Conservation (phyloP, 2,329 filamentous ascomycete species). For the Ramularia endophylla region DNA sequence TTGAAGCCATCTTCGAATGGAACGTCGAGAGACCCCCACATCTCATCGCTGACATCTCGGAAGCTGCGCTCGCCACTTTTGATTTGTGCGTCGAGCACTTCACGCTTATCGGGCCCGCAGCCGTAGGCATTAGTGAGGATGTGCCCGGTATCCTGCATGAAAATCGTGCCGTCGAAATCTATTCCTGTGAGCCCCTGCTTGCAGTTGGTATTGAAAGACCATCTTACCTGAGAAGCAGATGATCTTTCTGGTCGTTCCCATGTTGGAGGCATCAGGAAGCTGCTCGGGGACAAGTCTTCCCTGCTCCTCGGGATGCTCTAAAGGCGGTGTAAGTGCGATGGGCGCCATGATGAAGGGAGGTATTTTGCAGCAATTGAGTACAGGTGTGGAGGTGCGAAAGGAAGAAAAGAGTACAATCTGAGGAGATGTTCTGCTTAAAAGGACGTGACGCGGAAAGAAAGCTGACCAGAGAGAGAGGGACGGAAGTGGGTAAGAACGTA, state of each 20-base stretch:
- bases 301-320: constrained; percentile 23
- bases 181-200: too few species aligned
- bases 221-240: constrained; percentile 52
- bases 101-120: constrained; percentile 52
- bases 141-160: constrained; percentile 59
- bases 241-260: constrained; percentile 49
- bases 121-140: constrained; percentile 62
- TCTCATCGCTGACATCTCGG: constrained; percentile 64
- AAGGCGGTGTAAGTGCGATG: constrained; percentile 26
- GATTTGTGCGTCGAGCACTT: constrained; percentile 58
- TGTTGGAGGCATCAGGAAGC: constrained; percentile 14
- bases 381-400: background rate
- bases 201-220: too few species aligned
- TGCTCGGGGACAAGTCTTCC: constrained; percentile 14
- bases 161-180: constrained; percentile 69
- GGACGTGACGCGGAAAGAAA: too few species aligned
- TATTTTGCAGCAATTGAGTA: background rate
- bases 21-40: constrained; percentile 62
- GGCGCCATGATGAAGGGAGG: constrained; percentile 26
- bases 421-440: too few species aligned
- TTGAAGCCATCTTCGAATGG: constrained; percentile 64
- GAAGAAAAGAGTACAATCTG: too few species aligned
- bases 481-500: too few species aligned
- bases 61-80: constrained; percentile 60
- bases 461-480: too few species aligned